Evolutionary conservation across 148 eudicot genomes (phyloP).

Genomic region (Chenopodium formosanum): DNA sequence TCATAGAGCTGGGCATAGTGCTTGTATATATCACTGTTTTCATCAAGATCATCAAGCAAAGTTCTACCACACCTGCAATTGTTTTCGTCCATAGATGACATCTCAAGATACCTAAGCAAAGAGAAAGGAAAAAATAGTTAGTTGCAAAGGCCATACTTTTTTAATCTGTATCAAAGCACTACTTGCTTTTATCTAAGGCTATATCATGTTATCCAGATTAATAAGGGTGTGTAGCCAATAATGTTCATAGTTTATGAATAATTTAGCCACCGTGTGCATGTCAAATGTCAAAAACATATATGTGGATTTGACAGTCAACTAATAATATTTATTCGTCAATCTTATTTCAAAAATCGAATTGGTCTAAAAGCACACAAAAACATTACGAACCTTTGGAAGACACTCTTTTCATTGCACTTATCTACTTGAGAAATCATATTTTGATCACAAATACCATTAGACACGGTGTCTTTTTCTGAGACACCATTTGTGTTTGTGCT

Average conservation of each 20-base stretch:
- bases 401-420: slow-evolving; percentile 61
- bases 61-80: slow-evolving; percentile 94
- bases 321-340: neutral
- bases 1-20: slow-evolving; percentile 87
- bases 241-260: neutral
- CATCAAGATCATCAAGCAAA: slow-evolving; percentile 90
- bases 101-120: slow-evolving; percentile 60
- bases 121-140: slow-evolving; percentile 8
- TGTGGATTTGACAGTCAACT: neutral
- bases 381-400: slow-evolving; percentile 52
- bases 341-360: neutral
- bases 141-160: neutral
- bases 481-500: slow-evolving; percentile 36
- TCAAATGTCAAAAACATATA: neutral
- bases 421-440: slow-evolving; percentile 51
- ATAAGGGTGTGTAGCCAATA: neutral
- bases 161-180: neutral
- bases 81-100: slow-evolving; percentile 75
- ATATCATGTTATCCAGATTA: neutral
- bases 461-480: slow-evolving; percentile 35
- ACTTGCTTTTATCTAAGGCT: neutral
- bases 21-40: slow-evolving; percentile 73
- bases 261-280: neutral
- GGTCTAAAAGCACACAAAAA: neutral
- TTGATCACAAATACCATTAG: slow-evolving; percentile 46